Base-by-base conservation (phyloP, 306 rosid genomes). In the Rosa persica region DNA sequence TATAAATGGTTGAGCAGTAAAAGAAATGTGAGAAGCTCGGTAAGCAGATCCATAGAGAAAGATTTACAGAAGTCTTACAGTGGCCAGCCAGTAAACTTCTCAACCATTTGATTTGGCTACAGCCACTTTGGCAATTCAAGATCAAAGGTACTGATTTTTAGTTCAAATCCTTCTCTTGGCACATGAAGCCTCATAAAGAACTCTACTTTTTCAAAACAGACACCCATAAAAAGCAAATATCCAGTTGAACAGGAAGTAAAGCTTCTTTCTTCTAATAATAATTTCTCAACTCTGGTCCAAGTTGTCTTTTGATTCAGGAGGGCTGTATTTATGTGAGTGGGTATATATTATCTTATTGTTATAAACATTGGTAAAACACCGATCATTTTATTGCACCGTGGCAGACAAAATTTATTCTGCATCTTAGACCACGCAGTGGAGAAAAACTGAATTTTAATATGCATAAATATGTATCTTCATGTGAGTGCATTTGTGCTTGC, bases 31-130 rank as follows among this genome's bases (percentile, higher is more conserved):
- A 87, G 92, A 87, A 92, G 81, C 85, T 90, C 85, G 89, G 97
- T 92, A 92, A 92, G 92, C 97, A 94, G 94, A 90, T 81, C 16
- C 69, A 80, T 81, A 61, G 83, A 88, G 75, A 48, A 85, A 84
- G 34, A 87, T 62, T 8, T 80, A 65, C 52, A 54, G 19, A 78
- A 79, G 83, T 73, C 83, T 70, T 78, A 79, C 96, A 85, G 90
- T 83, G 80, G 87, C 87, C 91, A 87, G 97, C 91, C 97, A 89
- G 94, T 30, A 39, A 39, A 6, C 42, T 39, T 39, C 7, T 39
- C 7, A 39, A 39, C 2, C 5, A 39, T 39, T 39, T 39, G 42
- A 39, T 39, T 39, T 39, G 42, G 42, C 42, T 39, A 39, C 6
- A 39, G 42, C 7, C 42, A 39, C 42, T 39, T 39, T 39, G 6